Conservation (phyloP, 768 basidiomycete genomes). For the Pisolithus marmoratus region DNA sequence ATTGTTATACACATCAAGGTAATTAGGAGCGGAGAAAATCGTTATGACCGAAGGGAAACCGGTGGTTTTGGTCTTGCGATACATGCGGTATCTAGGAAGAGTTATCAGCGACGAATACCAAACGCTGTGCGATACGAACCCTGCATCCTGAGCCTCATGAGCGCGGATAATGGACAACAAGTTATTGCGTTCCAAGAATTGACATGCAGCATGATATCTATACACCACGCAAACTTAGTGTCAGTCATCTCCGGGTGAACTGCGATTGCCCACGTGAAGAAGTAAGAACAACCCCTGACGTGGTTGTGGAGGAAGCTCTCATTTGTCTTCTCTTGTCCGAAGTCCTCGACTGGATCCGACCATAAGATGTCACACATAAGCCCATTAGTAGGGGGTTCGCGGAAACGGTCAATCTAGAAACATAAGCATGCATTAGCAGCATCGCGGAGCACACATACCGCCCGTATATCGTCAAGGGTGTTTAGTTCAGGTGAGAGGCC, state of each 20-base stretch:
- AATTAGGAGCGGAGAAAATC: slow-evolving; percentile 98
- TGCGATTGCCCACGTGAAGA: slow-evolving; percentile 61
- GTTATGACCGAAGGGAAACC: slow-evolving; percentile 99
- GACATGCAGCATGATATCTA: slow-evolving; percentile 94
- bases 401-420: slow-evolving; percentile 88
- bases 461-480: slow-evolving; percentile 91
- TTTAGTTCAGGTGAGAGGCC: slow-evolving; percentile 93
- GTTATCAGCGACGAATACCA: background rate
- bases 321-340: slow-evolving; percentile 86
- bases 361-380: slow-evolving; percentile 99
- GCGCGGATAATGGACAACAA: slow-evolving; percentile 95
- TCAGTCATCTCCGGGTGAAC: background rate
- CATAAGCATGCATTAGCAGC: background rate
- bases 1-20: slow-evolving; percentile 98
- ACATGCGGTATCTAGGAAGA: slow-evolving; percentile 83
- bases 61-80: slow-evolving; percentile 95
- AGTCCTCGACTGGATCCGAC: slow-evolving; percentile 98
- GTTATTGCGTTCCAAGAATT: slow-evolving; percentile 97
- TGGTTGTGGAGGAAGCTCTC: slow-evolving; percentile 95
- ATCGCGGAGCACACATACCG: slow-evolving; percentile 41
- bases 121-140: slow-evolving; percentile 42
- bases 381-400: slow-evolving; percentile 95
- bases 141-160: slow-evolving; percentile 98
- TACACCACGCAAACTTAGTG: slow-evolving; percentile 1
- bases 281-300: slow-evolving; percentile 95